Evolutionary conservation across 108 stramenopile genomes (phyloP).

Genomic region (Nitzschia palea): DNA sequence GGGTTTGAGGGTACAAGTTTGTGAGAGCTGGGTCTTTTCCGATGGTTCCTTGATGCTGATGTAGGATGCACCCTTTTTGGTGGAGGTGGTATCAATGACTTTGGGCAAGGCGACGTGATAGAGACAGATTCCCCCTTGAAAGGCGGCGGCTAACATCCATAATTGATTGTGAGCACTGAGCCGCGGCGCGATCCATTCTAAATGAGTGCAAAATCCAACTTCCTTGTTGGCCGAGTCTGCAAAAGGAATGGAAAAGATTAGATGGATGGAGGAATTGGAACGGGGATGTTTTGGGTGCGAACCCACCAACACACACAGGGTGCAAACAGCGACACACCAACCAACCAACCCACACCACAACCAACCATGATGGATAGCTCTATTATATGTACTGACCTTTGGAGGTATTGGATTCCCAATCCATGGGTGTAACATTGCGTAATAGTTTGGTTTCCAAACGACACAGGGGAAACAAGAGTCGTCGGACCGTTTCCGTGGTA

Average conservation of each 20-base stretch:
- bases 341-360: too few relatives aligned
- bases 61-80: conserved; percentile 7
- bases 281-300: too few relatives aligned
- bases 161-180: conserved; percentile 37
- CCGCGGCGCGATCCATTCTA: conserved; percentile 59
- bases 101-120: conserved; percentile 63
- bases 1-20: conserved; percentile 29
- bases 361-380: too few relatives aligned
- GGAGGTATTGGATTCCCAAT: conserved; percentile 1
- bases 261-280: too few relatives aligned
- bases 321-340: too few relatives aligned
- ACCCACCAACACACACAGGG: too few relatives aligned
- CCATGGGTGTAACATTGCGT: neutral
- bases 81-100: conserved; percentile 15
- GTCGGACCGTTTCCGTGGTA: conserved; percentile 22
- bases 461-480: conserved; percentile 49
- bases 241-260: neutral
- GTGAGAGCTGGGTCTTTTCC: conserved; percentile 29
- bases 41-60: conserved; percentile 12
- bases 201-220: conserved; percentile 52
- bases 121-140: conserved; percentile 65
- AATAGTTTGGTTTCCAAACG: conserved; percentile 36
- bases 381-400: neutral
- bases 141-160: conserved; percentile 66
- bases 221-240: neutral